Evolutionary conservation across 2,329 filamentous ascomycete genomes (phyloP).

Genomic region (Xylariaceae sp.): DNA sequence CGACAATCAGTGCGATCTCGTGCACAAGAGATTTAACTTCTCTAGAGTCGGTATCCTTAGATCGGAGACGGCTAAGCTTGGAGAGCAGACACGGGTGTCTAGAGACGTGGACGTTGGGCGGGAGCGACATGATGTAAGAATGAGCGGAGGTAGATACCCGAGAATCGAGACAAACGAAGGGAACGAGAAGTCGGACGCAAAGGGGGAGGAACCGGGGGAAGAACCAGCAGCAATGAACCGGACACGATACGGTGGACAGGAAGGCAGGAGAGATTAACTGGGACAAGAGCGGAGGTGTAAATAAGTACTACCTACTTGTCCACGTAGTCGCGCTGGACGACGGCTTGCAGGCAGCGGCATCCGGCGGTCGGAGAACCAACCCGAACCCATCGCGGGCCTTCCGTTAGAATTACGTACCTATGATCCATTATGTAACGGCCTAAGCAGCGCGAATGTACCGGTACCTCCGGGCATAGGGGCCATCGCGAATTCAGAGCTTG

Average conservation of each 20-base stretch:
- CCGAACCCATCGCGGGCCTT: neutral
- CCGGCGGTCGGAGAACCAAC: neutral
- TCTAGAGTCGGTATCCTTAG: slow-evolving; percentile 61
- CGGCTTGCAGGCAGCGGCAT: neutral
- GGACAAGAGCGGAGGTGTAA: too few species aligned
- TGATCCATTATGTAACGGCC: neutral
- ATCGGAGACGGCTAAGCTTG: slow-evolving; percentile 87
- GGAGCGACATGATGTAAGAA: slow-evolving; percentile 38
- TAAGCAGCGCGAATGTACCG: neutral
- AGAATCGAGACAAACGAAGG: neutral
- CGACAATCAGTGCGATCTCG: slow-evolving; percentile 80
- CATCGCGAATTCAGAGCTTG: neutral
- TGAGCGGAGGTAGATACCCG: neutral
- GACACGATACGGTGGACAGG: neutral
- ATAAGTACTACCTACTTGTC: too few species aligned
- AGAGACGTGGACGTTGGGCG: slow-evolving; percentile 70
- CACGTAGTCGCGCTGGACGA: neutral
- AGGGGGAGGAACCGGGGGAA: too few species aligned
- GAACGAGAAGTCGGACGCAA: too few species aligned
- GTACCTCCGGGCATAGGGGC: neutral
- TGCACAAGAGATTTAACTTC: slow-evolving; percentile 80
- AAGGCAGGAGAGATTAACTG: too few species aligned
- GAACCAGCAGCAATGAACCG: neutral
- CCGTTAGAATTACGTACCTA: neutral
- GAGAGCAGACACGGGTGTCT: slow-evolving; percentile 78